Conservation (phyloP, 768 basidiomycete species). For the Boletus sp. region DNA sequence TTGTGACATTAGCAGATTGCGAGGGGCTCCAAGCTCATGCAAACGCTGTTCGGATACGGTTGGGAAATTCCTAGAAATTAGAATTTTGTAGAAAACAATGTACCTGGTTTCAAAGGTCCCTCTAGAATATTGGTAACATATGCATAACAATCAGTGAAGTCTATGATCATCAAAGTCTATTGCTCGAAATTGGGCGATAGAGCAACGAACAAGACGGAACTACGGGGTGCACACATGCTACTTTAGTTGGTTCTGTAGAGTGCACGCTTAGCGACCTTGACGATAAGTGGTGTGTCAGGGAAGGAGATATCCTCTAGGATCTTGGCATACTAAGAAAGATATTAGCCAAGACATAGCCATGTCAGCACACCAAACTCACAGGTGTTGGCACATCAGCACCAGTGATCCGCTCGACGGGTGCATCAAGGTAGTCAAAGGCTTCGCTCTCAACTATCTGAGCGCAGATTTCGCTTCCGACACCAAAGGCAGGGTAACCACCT, state of each 20-base stretch:
- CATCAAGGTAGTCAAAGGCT: conserved; percentile 98
- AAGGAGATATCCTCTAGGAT: conserved; percentile 89
- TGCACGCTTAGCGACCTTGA: conserved; percentile 92
- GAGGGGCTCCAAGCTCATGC: conserved; percentile 95
- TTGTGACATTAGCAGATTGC: conserved; percentile 87
- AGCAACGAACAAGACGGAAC: conserved; percentile 8
- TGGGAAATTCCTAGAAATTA: conserved; percentile 31
- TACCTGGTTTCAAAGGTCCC: conserved; percentile 1
- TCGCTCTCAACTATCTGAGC: conserved; percentile 98
- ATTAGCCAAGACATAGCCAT: conserved; percentile 10
- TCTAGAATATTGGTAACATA: conserved; percentile 15
- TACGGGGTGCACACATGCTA: conserved; percentile 35
- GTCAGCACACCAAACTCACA: conserved; percentile 44
- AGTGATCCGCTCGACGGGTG: conserved; percentile 95
- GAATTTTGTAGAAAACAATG: not conserved
- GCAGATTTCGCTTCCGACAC: conserved; percentile 97
- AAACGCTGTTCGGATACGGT: conserved; percentile 88
- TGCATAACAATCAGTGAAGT: conserved; percentile 9
- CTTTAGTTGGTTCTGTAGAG: conserved; percentile 90
- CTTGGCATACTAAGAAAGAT: conserved; percentile 69
- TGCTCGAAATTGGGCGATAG: conserved; percentile 12
- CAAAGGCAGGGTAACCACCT: conserved; percentile 98
- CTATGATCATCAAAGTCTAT: conserved; percentile 22
- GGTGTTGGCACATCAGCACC: conserved; percentile 98
- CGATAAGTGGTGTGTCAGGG: conserved; percentile 88